These are phyloP conservation scores for Magnusiomyces suaveolens DNA, from an alignment of 1,139 yeast species.

Conservation along the genomic window DNA sequence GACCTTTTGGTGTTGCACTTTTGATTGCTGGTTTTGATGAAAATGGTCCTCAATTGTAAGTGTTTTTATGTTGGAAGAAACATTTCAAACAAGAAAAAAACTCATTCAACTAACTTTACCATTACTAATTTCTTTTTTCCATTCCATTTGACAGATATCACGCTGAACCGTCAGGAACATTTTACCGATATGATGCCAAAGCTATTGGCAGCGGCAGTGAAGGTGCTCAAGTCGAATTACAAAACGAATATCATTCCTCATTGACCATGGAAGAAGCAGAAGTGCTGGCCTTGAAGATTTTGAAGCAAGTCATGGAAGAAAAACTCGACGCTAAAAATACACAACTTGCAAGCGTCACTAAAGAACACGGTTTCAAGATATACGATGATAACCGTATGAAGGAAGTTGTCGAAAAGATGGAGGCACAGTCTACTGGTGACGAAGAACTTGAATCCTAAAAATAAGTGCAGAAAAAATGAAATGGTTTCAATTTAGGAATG, in stretches of 20 bases:
- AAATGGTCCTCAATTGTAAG: slow-evolving; percentile 76
- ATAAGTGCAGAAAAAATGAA: neutral
- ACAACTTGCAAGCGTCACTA: slow-evolving; percentile 87
- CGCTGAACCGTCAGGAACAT: slow-evolving; percentile 99
- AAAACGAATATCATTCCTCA: slow-evolving; percentile 91
- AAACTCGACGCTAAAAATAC: slow-evolving; percentile 92
- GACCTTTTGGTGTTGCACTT: slow-evolving; percentile 98
- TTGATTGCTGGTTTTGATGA: slow-evolving; percentile 94
- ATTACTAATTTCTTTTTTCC: slow-evolving; percentile 11
- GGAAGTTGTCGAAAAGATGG: slow-evolving; percentile 63
- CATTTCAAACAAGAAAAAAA: too few relatives aligned
- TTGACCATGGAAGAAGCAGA: slow-evolving; percentile 94
- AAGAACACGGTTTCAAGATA: slow-evolving; percentile 75
- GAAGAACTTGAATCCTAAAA: slow-evolving; percentile 27
- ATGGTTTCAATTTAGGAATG: neutral
- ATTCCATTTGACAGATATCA: slow-evolving; percentile 39
- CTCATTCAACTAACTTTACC: neutral
- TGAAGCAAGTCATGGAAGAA: slow-evolving; percentile 99
- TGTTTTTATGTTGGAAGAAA: neutral
- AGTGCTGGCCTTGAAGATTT: slow-evolving; percentile 72
- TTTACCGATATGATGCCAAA: slow-evolving; percentile 93
- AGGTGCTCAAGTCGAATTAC: slow-evolving; percentile 97
- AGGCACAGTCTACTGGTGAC: slow-evolving; percentile 52
- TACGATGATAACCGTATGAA: slow-evolving; percentile 80
- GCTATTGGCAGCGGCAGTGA: slow-evolving; percentile 98